Evolutionary conservation across 2,329 filamentous ascomycete species (phyloP).

Genomic region (Talaromyces albobiverticillius): DNA sequence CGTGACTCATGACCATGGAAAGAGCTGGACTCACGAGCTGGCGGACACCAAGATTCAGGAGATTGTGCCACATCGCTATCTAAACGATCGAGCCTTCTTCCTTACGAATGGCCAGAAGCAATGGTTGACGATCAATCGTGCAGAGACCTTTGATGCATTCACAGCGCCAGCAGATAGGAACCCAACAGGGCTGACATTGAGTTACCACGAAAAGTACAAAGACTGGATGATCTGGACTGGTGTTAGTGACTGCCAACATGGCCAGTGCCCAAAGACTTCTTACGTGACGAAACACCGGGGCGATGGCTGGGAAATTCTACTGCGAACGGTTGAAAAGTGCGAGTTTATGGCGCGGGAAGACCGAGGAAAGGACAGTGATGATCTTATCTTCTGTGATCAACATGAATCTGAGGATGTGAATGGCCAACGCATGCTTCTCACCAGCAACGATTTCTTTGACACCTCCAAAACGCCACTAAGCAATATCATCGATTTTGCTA

Average conservation of each 20-base stretch:
- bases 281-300: constrained; percentile 78
- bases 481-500: constrained; percentile 81
- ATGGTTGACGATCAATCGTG: constrained; percentile 79
- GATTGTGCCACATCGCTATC: constrained; percentile 75
- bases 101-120: constrained; percentile 67
- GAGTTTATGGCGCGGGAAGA: constrained; percentile 74
- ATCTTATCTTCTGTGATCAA: constrained; percentile 65
- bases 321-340: constrained; percentile 74
- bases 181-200: constrained; percentile 54
- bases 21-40: constrained; percentile 73
- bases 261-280: constrained; percentile 67
- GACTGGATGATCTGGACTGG: constrained; percentile 95
- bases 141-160: constrained; percentile 70
- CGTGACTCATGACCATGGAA: constrained; percentile 82
- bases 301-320: constrained; percentile 70
- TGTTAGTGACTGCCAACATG: constrained; percentile 61
- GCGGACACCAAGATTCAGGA: constrained; percentile 62
- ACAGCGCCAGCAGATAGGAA: constrained; percentile 63
- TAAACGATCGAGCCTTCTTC: constrained; percentile 84
- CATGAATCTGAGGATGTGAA: constrained; percentile 60
- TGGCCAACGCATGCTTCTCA: constrained; percentile 67
- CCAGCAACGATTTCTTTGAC: constrained; percentile 75
- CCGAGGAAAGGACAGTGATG: constrained; percentile 54
- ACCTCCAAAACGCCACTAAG: constrained; percentile 57
- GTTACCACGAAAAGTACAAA: constrained; percentile 80